Evolutionary conservation across 2,329 filamentous ascomycete genomes (phyloP), one percentile per base, ranked within the genome.

Genomic region (Cytospora piceicola): DNA sequence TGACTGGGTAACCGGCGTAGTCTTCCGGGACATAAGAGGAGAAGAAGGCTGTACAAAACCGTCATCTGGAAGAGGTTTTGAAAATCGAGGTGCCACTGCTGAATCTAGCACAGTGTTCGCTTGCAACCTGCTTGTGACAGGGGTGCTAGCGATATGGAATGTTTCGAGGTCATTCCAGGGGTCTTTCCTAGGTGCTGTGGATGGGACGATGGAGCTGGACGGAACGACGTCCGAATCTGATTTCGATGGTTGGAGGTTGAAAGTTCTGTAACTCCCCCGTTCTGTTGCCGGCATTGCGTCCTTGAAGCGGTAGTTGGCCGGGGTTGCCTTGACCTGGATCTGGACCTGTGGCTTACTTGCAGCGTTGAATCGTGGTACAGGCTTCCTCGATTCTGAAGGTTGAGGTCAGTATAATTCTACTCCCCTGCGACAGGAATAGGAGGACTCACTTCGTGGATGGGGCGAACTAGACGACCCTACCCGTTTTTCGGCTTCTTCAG

Each of bases 401-500:
- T 30, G 17, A 34, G 22, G 32, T 68, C 30, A 68, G 61, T 42
- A 53, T n/a, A n/a, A 34, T 9, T 29, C 4, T 29, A 36, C 34
- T 36, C 20, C 14, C 22, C 24, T 27, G 36, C 53, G 32, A 34
- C 14, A 46, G 34, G 49, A n/a, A 63, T 15, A 7, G 27, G 4
- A 22, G 24, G 29, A 76, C 82, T 76, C 77, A 87, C 85, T 88
- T 72, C 78, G 78, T 30, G 79, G 73, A 56, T 79, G 78, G 17
- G 79, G 80, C 58, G 82, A 73, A 54, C 79, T 79, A 4, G 79
- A 79, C 20, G 79, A 80, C 17, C 59, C 63, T 6, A 81, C 78
- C 62, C 88, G 85, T 70, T 84, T 84, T 73, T 93, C 89, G 5
- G 86, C 84, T 30, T 86, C 88, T 69, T 92, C 90, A 4, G 85